phyloP scores from a whole-genome alignment of 306 rosid species.

The Cajanus cajan region DNA sequence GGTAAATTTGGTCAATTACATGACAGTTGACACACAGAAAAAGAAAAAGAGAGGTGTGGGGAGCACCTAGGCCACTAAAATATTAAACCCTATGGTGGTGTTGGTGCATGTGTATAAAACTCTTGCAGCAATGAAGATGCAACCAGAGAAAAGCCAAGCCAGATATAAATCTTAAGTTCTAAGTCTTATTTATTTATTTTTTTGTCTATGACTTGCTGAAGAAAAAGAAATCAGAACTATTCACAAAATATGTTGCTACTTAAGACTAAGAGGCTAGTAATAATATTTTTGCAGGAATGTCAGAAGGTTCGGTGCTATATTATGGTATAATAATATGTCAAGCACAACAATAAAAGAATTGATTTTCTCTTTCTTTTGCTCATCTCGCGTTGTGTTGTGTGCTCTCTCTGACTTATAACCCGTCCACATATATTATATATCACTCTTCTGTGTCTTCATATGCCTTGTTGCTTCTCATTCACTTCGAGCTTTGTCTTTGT shows the following conservation, averaged over 20 bases:
- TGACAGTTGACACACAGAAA: constrained; percentile 17
- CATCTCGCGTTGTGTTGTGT: constrained; percentile 21
- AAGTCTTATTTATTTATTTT: constrained; percentile 8
- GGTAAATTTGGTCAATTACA: constrained; percentile 41
- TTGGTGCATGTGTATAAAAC: constrained; percentile 32
- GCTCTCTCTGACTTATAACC: constrained; percentile 39
- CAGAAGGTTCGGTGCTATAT: constrained; percentile 39
- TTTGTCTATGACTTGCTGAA: constrained; percentile 9
- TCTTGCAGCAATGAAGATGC: constrained; percentile 38
- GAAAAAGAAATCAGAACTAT: background rate
- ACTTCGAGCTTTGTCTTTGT: constrained; percentile 51
- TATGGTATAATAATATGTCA: constrained; percentile 1
- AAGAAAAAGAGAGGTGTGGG: background rate
- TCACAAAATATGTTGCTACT: constrained; percentile 28
- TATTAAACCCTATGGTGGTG: constrained; percentile 18
- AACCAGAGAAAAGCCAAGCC: constrained; percentile 30
- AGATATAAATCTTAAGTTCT: constrained; percentile 40
- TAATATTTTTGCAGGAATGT: constrained; percentile 49
- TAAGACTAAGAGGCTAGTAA: background rate
- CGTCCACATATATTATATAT: constrained; percentile 39
- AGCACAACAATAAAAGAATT: background rate
- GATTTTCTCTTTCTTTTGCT: background rate
- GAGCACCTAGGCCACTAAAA: constrained; percentile 14
- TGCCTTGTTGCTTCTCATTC: constrained; percentile 48
- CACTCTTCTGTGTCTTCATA: constrained; percentile 56